Base-by-base conservation (phyloP, 83 land plant species). In the Diphasiastrum complanatum region DNA sequence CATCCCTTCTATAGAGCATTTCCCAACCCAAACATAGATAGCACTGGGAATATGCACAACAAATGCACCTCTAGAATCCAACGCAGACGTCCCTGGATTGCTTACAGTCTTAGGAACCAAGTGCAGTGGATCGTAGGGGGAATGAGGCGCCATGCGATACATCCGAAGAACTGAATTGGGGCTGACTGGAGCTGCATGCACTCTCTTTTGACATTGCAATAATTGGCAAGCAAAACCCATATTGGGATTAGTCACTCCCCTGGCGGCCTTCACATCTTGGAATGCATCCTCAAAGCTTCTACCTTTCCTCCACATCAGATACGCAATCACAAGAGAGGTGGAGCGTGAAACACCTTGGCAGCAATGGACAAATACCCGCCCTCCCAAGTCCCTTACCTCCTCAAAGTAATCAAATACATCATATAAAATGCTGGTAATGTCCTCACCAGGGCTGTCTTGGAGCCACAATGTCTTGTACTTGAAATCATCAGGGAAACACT, bases 191-290 rank as follows among this genome's bases (percentile, higher is more conserved):
- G 58, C 24, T 6, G 58, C 58, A 54, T 54, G 58, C 33, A 54
- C 58, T 26, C 58, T 4, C n/a, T 54, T 54, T 28, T 54, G 58
- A 4, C 33, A 28, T n/a, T 54, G 58, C 25, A 54, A 33, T 4
- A 54, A 25, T 25, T 54, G 58, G 58, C 58, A 54, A 14, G 58
- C 58, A 54, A 54, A 54, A 5, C 58, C 58, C 58, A 54, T 54
- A 33, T 54, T 54, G 11, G 58, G 58, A 54, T 54, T 54, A n/a
- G 58, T 54, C 33, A 54, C 25, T 4, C 58, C 58, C 33, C 58
- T 22, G 29, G 58, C 58, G 29, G 58, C 58, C 33, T 54, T 54
- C 34, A 54, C 58, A 25, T 54, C 58, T n/a, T 54, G 58, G 33
- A 54, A 54, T 4, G 58, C 58, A 54, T 54, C 58, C 33, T 54